phyloP scores from a whole-genome alignment of 352 stramenopile species.

The Globisporangium cylindrosporum region DNA sequence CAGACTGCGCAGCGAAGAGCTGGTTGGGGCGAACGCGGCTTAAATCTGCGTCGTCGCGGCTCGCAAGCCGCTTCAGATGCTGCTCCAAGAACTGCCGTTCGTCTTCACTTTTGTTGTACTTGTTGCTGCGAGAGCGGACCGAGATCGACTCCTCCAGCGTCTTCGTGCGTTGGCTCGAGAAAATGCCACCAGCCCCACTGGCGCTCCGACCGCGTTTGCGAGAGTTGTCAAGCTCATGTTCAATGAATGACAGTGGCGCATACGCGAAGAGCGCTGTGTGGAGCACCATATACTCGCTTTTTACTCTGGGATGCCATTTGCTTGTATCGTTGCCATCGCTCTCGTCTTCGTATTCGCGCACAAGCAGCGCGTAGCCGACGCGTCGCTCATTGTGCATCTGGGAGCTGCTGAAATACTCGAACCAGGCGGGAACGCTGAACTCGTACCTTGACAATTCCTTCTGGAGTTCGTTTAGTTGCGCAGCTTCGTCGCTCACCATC shows the following conservation, averaged over 20 bases:
- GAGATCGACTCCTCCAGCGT: constrained; percentile 35
- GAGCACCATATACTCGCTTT: constrained; percentile 33
- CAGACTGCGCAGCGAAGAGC: constrained; percentile 21
- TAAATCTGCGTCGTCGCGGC: neutral
- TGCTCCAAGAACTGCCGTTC: constrained; percentile 43
- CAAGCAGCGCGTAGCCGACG: constrained; percentile 43
- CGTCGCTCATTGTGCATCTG: constrained; percentile 34
- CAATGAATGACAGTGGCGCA: constrained; percentile 36
- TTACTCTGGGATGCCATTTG: neutral
- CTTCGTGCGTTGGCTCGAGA: constrained; percentile 19
- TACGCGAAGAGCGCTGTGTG: constrained; percentile 37
- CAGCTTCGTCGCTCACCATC: neutral
- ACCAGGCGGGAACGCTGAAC: constrained; percentile 41
- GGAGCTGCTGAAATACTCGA: constrained; percentile 55
- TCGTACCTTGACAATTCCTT: constrained; percentile 28
- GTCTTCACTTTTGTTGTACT: constrained; percentile 32
- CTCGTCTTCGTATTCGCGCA: constrained; percentile 24
- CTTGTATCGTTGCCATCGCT: neutral
- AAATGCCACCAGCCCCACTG: constrained; percentile 12
- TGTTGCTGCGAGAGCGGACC: constrained; percentile 27
- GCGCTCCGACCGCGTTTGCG: constrained; percentile 15
- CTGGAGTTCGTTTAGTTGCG: constrained; percentile 28
- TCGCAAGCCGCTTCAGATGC: constrained; percentile 26
- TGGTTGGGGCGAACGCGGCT: constrained; percentile 5
- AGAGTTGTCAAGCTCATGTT: constrained; percentile 23